Base-by-base conservation (phyloP, 2,329 filamentous ascomycete species). In the Tolypocladium ovalisporum region DNA sequence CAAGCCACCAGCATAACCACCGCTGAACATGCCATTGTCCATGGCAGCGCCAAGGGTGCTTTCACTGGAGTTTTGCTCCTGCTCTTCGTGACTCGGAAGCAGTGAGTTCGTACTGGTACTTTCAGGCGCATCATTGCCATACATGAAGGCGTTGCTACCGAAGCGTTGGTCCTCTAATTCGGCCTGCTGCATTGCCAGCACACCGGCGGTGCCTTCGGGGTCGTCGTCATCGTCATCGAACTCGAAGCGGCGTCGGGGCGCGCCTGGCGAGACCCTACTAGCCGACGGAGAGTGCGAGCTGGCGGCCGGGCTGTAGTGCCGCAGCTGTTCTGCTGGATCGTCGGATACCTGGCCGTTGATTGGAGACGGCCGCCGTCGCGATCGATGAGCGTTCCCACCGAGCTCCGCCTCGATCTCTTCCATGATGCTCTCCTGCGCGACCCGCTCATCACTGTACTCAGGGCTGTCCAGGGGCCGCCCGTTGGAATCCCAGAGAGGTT, bases 171-270 rank as follows among this genome's bases (percentile, higher is more conserved):
- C 84, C 59, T 95, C 89, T 69, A 90, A 83, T 60, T 96, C 90
- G 5, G 90, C 91, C 73, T 92, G 84, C 58, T 85, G 85, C 80
- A 97, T 84, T 62, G 91, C 91, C 67, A 89, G 82, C 55, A 95
- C 75, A 19, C 94, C 93, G 59, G 90, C 90, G 42, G 88, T 86
- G 24, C 88, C 93, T 70, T 97, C 93, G 0, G 88, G 85, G 67
- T 97, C 93, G 67, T 90, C 95, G 54, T 95, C 90, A 54, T 95
- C 90, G 56, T 93, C 79, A 34, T 79, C 75, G 39, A 56, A 54
- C n/a, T 55, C 40, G 52, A 42, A 19, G 40, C 44, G 59, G 4
- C 55, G 15, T 15, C 56, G 56, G 7, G 36, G 10, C 35, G 57
- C 54, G 39, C 49, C 49, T 3, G 55, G 59, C 19, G 63, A 60